phyloP scores from a whole-genome alignment of 75 land plant genomes.

The Cryptomeria japonica region DNA sequence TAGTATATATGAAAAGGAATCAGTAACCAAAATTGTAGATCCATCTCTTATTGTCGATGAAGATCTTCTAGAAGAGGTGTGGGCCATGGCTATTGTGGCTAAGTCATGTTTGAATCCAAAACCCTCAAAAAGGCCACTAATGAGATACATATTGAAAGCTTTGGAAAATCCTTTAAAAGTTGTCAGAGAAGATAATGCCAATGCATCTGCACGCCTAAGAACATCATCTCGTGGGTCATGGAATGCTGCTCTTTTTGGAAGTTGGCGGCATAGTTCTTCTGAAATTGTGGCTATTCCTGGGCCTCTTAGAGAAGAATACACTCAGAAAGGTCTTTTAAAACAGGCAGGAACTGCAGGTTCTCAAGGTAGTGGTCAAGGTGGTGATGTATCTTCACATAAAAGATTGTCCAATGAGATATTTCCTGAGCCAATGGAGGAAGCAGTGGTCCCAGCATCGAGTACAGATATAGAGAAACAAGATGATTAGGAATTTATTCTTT shows the following conservation, averaged over 20 bases:
- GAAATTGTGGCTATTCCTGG: constrained; percentile 52
- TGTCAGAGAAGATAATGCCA: constrained; percentile 75
- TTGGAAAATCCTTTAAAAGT: constrained; percentile 91
- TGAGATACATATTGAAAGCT: constrained; percentile 84
- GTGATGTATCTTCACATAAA: constrained; percentile 31
- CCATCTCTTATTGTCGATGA: constrained; percentile 90
- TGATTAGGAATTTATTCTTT: constrained; percentile 25
- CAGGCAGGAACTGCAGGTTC: constrained; percentile 36
- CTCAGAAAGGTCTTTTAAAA: constrained; percentile 31
- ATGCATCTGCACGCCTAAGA: constrained; percentile 63
- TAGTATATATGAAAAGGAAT: constrained; percentile 81
- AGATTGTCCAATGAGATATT: constrained; percentile 62
- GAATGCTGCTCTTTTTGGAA: constrained; percentile 92
- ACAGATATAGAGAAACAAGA: constrained; percentile 23
- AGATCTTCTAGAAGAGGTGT: constrained; percentile 92
- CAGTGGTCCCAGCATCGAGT: constrained; percentile 9
- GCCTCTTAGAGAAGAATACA: constrained; percentile 46
- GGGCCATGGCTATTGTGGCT: constrained; percentile 98
- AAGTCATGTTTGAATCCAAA: constrained; percentile 85
- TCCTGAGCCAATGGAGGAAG: constrained; percentile 58
- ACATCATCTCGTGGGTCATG: constrained; percentile 90
- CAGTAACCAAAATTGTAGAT: constrained; percentile 77
- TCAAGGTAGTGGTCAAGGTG: constrained; percentile 34
- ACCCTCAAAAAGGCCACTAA: constrained; percentile 78
- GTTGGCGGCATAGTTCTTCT: constrained; percentile 90